Evolutionary conservation across 2,329 filamentous ascomycete genomes (phyloP).

Genomic region (Microascus cirrosus): DNA sequence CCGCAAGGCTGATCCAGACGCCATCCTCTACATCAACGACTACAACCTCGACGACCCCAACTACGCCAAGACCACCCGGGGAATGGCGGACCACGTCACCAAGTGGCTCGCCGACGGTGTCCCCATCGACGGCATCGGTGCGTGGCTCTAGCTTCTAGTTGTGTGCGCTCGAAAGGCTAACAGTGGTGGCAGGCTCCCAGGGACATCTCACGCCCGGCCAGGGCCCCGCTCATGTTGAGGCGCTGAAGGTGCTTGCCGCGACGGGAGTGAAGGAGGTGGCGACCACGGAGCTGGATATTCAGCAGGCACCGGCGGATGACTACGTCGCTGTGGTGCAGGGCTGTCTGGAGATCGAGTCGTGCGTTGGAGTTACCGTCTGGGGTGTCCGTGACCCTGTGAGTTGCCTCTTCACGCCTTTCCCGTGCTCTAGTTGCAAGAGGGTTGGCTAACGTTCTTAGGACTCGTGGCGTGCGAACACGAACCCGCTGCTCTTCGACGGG

Average conservation of each 20-base stretch:
- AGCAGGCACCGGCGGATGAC: conserved; percentile 39
- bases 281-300: conserved; percentile 59
- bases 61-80: conserved; percentile 42
- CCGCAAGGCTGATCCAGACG: conserved; percentile 51
- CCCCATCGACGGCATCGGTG: conserved; percentile 52
- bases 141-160: background rate
- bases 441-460: conserved; percentile 16
- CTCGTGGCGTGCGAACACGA: conserved; percentile 37
- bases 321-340: conserved; percentile 47
- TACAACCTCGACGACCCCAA: conserved; percentile 53
- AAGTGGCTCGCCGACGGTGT: conserved; percentile 51
- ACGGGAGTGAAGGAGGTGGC: conserved; percentile 44
- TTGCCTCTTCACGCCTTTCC: background rate
- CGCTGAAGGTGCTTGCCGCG: conserved; percentile 40
- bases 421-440: conserved; percentile 16
- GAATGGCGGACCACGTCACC: conserved; percentile 47
- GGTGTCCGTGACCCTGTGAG: conserved; percentile 19
- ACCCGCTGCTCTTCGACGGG: conserved; percentile 42
- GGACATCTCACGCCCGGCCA: conserved; percentile 29
- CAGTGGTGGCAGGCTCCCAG: conserved; percentile 30
- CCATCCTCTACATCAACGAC: conserved; percentile 69
- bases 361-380: conserved; percentile 57
- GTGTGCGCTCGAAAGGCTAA: background rate
- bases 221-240: conserved; percentile 29
- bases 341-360: conserved; percentile 46